Evolutionary conservation across 2,329 filamentous ascomycete genomes (phyloP).

Genomic region (Leptographium lundbergii): DNA sequence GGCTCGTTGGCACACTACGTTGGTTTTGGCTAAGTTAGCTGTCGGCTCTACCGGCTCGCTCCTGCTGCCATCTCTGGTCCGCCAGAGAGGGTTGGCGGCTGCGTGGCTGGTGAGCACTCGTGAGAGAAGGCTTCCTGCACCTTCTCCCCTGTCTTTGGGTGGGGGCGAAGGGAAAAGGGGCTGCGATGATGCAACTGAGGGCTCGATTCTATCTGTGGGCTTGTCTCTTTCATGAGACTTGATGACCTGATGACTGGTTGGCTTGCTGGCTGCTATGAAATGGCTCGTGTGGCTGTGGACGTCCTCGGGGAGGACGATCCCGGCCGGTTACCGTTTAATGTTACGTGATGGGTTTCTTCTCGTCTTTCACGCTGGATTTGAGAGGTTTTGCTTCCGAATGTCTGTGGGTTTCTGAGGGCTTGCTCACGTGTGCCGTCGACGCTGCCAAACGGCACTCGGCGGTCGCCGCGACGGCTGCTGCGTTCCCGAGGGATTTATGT

Average conservation of each 20-base stretch:
- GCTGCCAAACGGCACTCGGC: constrained; percentile 1
- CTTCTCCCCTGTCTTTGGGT: not conserved
- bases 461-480: constrained; percentile 10
- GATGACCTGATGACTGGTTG: constrained; percentile 8
- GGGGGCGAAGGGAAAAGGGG: not conserved
- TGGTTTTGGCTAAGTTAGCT: constrained; percentile 41
- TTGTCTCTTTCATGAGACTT: constrained; percentile 11
- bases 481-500: constrained; percentile 10
- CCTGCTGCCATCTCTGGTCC: constrained; percentile 3
- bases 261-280: constrained; percentile 4
- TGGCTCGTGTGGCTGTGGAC: constrained; percentile 1
- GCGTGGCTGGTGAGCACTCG: not conserved
- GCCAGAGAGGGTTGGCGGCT: not conserved
- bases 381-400: constrained; percentile 7
- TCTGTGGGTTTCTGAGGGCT: constrained; percentile 13
- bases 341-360: not conserved
- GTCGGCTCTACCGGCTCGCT: constrained; percentile 33
- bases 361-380: not conserved
- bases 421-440: constrained; percentile 4
- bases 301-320: not conserved
- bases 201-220: constrained; percentile 18
- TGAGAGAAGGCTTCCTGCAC: not conserved
- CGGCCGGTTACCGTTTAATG: not conserved
- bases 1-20: constrained; percentile 20
- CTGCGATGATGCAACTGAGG: constrained; percentile 9